Percentiles rank a stretch among this genome's conserved stretches.
Conservation (phyloP, 108 stramenopile genomes). For the Cylindrotheca fusiformis region DNA sequence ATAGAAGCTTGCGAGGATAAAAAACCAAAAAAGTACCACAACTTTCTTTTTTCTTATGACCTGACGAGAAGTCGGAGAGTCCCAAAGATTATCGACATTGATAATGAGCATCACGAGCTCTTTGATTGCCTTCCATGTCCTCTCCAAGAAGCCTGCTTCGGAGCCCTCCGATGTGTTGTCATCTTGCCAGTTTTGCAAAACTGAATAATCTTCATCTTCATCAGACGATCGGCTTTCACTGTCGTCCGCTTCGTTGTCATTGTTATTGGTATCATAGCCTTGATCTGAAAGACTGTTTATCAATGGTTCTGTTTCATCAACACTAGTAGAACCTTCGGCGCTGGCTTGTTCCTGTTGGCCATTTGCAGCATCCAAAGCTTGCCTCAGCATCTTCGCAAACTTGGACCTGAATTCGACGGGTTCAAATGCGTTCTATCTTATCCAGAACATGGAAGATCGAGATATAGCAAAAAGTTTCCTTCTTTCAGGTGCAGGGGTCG, state of each 20-base stretch:
- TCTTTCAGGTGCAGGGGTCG: background rate
- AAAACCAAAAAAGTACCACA: conserved; percentile 77
- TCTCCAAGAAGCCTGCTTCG: background rate
- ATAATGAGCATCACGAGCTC: conserved; percentile 42
- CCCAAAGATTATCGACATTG: conserved; percentile 82
- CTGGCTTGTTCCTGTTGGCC: conserved; percentile 1
- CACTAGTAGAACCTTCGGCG: background rate
- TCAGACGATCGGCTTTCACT: conserved; percentile 13
- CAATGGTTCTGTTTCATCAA: conserved; percentile 9
- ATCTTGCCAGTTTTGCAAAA: conserved; percentile 13
- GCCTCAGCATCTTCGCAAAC: conserved; percentile 12
- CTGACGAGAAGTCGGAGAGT: conserved; percentile 41
- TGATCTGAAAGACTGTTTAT: background rate
- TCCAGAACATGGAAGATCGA: background rate
- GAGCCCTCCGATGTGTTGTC: conserved; percentile 5
- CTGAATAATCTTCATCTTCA: conserved; percentile 29
- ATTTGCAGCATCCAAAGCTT: conserved; percentile 18
- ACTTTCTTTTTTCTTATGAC: conserved; percentile 42
- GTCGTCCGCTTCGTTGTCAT: conserved; percentile 3
- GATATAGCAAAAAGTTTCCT: background rate
- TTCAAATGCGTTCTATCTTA: too few species aligned
- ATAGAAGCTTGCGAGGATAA: conserved; percentile 62
- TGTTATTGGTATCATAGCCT: background rate
- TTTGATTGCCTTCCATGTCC: conserved; percentile 25
- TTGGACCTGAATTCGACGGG: too few species aligned